Evolutionary conservation across 2,329 filamentous ascomycete species (phyloP).

Genomic region (Rutstroemia sydowiana): DNA sequence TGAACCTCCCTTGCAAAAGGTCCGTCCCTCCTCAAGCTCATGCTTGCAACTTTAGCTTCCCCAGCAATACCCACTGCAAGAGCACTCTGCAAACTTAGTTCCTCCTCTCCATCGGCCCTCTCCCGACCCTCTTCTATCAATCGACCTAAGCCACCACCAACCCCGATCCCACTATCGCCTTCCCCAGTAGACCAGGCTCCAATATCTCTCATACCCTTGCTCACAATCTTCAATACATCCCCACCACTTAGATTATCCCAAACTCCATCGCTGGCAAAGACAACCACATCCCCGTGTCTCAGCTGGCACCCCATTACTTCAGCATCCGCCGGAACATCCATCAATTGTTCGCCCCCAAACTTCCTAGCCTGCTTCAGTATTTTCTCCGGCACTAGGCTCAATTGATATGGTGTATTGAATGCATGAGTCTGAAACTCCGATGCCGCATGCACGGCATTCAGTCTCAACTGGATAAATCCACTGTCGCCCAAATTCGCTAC

Average conservation of each 20-base stretch:
- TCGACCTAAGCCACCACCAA: slow-evolving; percentile 50
- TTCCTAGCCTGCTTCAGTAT: slow-evolving; percentile 73
- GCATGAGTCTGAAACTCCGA: slow-evolving; percentile 88
- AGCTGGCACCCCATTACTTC: slow-evolving; percentile 69
- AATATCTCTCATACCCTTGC: slow-evolving; percentile 62
- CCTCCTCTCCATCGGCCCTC: slow-evolving; percentile 12
- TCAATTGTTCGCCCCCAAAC: slow-evolving; percentile 75
- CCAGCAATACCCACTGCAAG: slow-evolving; percentile 73
- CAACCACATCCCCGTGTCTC: slow-evolving; percentile 84
- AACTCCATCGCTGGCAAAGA: slow-evolving; percentile 90
- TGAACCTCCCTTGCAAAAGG: slow-evolving; percentile 95
- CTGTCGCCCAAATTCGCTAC: slow-evolving; percentile 95
- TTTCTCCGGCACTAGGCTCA: slow-evolving; percentile 76
- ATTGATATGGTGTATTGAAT: slow-evolving; percentile 95
- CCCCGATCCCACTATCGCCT: slow-evolving; percentile 48
- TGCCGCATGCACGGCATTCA: slow-evolving; percentile 76
- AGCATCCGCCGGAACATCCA: slow-evolving; percentile 78
- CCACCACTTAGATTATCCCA: slow-evolving; percentile 94
- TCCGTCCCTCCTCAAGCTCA: slow-evolving; percentile 74
- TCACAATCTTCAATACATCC: slow-evolving; percentile 76
- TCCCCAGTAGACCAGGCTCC: slow-evolving; percentile 67
- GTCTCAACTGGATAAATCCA: slow-evolving; percentile 79
- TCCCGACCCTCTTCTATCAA: slow-evolving; percentile 41
- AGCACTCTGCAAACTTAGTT: slow-evolving; percentile 59
- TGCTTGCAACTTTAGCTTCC: slow-evolving; percentile 77